Base-by-base conservation (phyloP, 441 rosid genomes). In the Populus hybrid region DNA sequence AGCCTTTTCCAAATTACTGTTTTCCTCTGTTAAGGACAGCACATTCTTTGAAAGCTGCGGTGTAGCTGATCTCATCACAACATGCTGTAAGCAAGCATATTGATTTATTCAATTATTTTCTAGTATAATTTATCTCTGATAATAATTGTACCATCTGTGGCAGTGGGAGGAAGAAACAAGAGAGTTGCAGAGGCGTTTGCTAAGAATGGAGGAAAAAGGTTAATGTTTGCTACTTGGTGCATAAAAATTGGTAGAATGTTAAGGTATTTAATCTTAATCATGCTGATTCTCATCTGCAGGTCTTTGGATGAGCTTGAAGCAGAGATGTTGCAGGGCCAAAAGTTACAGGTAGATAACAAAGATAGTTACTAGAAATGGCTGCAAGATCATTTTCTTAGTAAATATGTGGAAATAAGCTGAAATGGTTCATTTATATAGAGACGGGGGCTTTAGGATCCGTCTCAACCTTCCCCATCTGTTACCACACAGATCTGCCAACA, bases 41-140 rank as follows among this genome's bases (percentile, higher is more conserved):
- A 96, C 98, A 80, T 94, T 93, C 91, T 93, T 96, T 26, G 99
- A 94, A 85, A 96, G 99, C 87, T 93, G 98, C 24, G 99, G 99
- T 20, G 95, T 94, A 63, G 97, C 99, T 73, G 99, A 96, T 85
- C 88, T 96, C 80, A 92, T 94, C 82, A 93, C 98, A 36, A 96
- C 98, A 79, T 94, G 98, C 90, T 86, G 98, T 94, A 91, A 90
- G 95, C 69, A 79, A 79, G 80, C 77, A 18, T 68, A 32, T 20
- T 6, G 54, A 40, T 65, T 64, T 69, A 28, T 70, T 70, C 40
- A 23, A 77, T 83, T 6, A 77, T 36, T 66, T 76, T 75, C 8
- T 35, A 38, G 8, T 71, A 10, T 30, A 67, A 78, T 34, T 73
- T 61, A 74, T 16, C 63, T 68, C 38, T 59, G 21, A 23, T 42